Evolutionary conservation across 1,139 yeast genomes (phyloP).

Genomic region (Sugiyamaella pinicola): DNA sequence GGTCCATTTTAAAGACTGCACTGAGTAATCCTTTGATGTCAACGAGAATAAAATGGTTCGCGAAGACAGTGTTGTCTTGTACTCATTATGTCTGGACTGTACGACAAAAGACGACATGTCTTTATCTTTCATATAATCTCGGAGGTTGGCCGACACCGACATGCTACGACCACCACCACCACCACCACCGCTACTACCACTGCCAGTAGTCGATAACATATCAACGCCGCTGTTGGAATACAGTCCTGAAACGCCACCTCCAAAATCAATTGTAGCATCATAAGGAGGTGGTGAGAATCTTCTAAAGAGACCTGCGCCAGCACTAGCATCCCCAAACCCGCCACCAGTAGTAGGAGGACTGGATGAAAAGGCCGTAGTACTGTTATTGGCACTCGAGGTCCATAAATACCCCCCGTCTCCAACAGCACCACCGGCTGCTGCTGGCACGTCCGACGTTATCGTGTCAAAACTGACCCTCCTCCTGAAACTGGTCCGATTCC

Average conservation of each 20-base stretch:
- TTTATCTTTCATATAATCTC: constrained; percentile 20
- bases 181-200: background rate
- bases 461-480: constrained; percentile 37
- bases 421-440: background rate
- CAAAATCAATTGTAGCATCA: constrained; percentile 2
- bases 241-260: constrained; percentile 7
- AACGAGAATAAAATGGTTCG: constrained; percentile 34
- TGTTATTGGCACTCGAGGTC: constrained; percentile 11
- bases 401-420: background rate
- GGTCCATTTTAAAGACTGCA: constrained; percentile 33
- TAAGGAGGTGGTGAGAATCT: constrained; percentile 12
- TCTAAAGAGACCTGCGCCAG: constrained; percentile 3
- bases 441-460: constrained; percentile 24
- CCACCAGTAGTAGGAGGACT: constrained; percentile 10
- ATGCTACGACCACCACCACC: background rate
- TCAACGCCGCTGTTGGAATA: background rate
- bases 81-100: constrained; percentile 33
- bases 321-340: background rate
- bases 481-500: constrained; percentile 18
- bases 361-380: constrained; percentile 4
- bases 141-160: constrained; percentile 8
- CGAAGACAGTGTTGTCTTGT: constrained; percentile 29
- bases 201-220: background rate
- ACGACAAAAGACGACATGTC: constrained; percentile 34
- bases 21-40: constrained; percentile 29